Evolutionary conservation across 192 early-diverging fungal species (phyloP).

Genomic region (Linnemannia exigua): DNA sequence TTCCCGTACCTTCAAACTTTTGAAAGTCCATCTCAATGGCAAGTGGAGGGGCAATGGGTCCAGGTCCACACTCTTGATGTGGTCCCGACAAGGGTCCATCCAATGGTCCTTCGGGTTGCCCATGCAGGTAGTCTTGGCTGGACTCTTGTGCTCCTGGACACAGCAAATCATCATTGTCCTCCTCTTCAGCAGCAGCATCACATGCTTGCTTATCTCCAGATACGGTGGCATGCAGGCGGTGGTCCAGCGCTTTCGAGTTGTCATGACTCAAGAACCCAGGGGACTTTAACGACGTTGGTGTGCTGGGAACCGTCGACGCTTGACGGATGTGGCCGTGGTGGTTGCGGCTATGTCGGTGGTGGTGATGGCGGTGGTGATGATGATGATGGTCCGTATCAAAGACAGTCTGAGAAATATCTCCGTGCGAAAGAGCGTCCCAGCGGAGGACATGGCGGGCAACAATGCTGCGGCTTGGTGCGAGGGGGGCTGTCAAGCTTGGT

Average conservation of each 20-base stretch:
- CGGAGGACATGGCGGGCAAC: slow-evolving; percentile 42
- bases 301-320: not conserved
- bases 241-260: not conserved
- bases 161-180: not conserved
- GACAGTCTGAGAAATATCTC: slow-evolving; percentile 47
- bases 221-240: not conserved
- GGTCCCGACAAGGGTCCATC: not conserved
- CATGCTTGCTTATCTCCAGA: too few species aligned
- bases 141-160: not conserved
- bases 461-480: slow-evolving; percentile 32
- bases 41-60: slow-evolving; percentile 21
- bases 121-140: not conserved
- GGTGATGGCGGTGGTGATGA: not conserved
- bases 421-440: slow-evolving; percentile 45
- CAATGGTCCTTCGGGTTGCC: slow-evolving; percentile 22
- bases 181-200: not conserved
- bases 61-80: not conserved
- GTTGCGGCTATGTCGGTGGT: not conserved
- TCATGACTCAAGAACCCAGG: not conserved
- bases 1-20: slow-evolving; percentile 45
- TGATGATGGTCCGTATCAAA: slow-evolving; percentile 37
- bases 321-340: not conserved
- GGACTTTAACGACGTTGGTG: not conserved
- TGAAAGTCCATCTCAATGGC: slow-evolving; percentile 54
- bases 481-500: slow-evolving; percentile 5